These are phyloP conservation scores for Lentinula sp. DNA, from an alignment of 768 basidiomycete species.

Conservation along the genomic window DNA sequence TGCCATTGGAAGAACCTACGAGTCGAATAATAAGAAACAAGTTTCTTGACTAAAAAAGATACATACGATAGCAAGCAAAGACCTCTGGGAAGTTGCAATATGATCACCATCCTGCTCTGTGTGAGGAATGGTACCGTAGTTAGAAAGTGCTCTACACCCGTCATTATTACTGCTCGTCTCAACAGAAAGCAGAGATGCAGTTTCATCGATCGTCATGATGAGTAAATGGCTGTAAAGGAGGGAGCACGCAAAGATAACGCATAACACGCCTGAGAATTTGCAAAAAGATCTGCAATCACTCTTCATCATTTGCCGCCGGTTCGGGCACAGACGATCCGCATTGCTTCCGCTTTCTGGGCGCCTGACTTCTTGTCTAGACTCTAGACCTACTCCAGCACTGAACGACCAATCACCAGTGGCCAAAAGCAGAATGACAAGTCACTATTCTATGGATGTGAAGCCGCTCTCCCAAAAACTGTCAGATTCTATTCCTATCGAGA, in stretches of 20 bases:
- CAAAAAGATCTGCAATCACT: not conserved
- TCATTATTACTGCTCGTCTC: not conserved
- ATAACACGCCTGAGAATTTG: too few species aligned
- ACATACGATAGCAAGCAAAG: conserved; percentile 17
- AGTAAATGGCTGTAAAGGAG: too few species aligned
- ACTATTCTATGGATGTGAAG: not conserved
- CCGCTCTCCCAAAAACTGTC: not conserved
- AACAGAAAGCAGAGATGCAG: conserved; percentile 23
- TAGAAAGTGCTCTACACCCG: conserved; percentile 6
- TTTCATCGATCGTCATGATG: conserved; percentile 26
- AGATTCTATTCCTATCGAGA: not conserved
- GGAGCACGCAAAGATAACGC: too few species aligned
- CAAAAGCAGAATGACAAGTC: not conserved
- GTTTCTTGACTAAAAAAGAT: not conserved
- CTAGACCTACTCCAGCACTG: not conserved
- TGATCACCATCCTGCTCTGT: not conserved
- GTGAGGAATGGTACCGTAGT: conserved; percentile 7
- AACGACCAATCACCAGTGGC: not conserved
- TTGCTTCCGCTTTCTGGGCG: not conserved
- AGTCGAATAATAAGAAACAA: not conserved
- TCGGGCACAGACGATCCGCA: not conserved
- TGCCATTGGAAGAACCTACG: conserved; percentile 40
- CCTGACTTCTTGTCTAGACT: not conserved
- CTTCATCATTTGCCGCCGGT: too few species aligned
- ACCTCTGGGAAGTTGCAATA: not conserved